phyloP scores from a whole-genome alignment of 805 yeast species.

The Lipomyces lipofer region DNA sequence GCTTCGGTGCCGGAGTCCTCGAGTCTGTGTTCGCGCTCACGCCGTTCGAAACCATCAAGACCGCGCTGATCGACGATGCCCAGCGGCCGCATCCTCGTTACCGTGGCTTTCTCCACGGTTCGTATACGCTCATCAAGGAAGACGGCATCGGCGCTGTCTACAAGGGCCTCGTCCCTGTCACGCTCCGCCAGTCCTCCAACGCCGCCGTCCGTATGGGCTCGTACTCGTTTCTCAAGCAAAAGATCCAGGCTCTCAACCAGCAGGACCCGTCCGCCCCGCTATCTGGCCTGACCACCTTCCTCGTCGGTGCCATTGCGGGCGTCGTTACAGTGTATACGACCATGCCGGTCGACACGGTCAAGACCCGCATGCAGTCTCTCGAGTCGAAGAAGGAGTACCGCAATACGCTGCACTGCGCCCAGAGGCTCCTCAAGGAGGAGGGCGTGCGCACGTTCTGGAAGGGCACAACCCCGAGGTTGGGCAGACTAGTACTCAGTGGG shows the following conservation, averaged over 20 bases:
- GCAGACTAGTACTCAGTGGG: conserved; percentile 88
- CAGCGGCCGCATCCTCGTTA: conserved; percentile 76
- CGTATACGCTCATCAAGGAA: conserved; percentile 66
- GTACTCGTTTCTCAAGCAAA: conserved; percentile 75
- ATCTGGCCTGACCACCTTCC: conserved; percentile 75
- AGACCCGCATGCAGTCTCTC: conserved; percentile 94
- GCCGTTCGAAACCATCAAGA: conserved; percentile 94
- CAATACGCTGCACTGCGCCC: conserved; percentile 81
- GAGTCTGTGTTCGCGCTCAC: conserved; percentile 94
- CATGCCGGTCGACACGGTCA: conserved; percentile 94
- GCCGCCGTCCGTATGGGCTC: conserved; percentile 94
- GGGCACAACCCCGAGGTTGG: conserved; percentile 96
- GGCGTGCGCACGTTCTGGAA: conserved; percentile 93
- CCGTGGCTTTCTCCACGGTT: conserved; percentile 60
- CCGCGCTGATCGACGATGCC: conserved; percentile 91
- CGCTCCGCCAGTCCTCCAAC: conserved; percentile 93
- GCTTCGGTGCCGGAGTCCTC: conserved; percentile 93
- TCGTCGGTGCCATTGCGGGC: conserved; percentile 89
- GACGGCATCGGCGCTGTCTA: conserved; percentile 82
- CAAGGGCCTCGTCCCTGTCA: conserved; percentile 88
- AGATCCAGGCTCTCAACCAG: conserved; percentile 19
- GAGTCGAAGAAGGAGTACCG: conserved; percentile 70
- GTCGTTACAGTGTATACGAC: conserved; percentile 86
- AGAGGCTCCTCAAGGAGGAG: conserved; percentile 75
- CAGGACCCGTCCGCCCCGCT: conserved; percentile 68